phyloP scores from a whole-genome alignment of 1,139 yeast genomes.

The Hyphopichia fennica region DNA sequence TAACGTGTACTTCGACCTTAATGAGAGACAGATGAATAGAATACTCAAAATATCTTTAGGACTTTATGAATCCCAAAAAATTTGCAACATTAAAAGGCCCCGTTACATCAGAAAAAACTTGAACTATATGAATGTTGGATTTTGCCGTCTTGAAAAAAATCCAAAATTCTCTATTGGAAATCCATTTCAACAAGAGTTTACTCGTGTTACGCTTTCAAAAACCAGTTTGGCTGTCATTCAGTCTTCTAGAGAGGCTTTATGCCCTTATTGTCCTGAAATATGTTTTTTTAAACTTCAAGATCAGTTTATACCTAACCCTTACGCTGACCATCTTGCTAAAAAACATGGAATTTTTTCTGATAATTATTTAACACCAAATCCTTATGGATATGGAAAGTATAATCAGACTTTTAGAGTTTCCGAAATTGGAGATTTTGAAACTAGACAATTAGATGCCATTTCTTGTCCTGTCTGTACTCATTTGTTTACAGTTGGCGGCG shows the following conservation, averaged over 20 bases:
- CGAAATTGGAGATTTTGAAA: no score
- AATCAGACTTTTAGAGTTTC: no score
- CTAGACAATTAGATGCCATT: no score
- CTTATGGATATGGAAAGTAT: conserved; percentile 19
- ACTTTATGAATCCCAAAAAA: neutral
- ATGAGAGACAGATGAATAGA: no score
- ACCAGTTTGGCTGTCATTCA: conserved; percentile 13
- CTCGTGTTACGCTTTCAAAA: neutral
- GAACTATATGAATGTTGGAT: neutral
- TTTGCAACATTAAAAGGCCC: neutral
- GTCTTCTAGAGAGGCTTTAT: conserved; percentile 30
- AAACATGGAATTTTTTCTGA: conserved; percentile 32
- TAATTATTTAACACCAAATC: conserved; percentile 26
- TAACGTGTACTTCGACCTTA: no score
- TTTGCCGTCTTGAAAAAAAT: neutral
- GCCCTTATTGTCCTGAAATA: conserved; percentile 33
- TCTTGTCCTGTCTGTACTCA: no score
- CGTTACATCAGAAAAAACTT: neutral
- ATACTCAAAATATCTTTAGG: no score
- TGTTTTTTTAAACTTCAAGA: conserved; percentile 30
- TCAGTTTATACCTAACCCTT: conserved; percentile 16
- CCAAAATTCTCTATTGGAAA: neutral
- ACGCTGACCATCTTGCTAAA: conserved; percentile 34
- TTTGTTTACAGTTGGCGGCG: neutral
- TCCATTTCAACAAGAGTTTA: conserved; percentile 4